Percentiles rank a stretch among this genome's conserved stretches.
Evolutionary conservation across 2,329 filamentous ascomycete genomes (phyloP).

Genomic region (Hymenoscyphus occultus): DNA sequence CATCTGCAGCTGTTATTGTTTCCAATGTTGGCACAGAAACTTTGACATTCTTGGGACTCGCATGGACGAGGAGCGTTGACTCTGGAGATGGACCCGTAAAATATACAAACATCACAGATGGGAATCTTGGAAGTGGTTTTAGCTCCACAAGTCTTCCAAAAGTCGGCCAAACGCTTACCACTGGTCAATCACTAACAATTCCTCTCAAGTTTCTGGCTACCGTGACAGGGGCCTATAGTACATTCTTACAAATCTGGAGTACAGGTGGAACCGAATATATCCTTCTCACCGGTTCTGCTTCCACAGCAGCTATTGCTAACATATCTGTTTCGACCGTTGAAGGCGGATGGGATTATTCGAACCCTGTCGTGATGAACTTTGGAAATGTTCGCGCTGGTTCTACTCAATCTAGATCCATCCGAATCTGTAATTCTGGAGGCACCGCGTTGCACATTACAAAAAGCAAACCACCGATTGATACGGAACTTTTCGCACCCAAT

Average conservation of each 20-base stretch:
- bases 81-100: constrained; percentile 13
- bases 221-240: constrained; percentile 36
- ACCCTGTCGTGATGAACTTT: constrained; percentile 33
- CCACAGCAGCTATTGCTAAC: constrained; percentile 37
- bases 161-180: constrained; percentile 33
- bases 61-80: constrained; percentile 34
- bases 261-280: constrained; percentile 38
- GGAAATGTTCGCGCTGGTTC: constrained; percentile 37
- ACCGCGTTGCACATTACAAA: constrained; percentile 40
- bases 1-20: constrained; percentile 37
- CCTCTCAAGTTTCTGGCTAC: constrained; percentile 38
- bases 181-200: constrained; percentile 35
- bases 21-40: constrained; percentile 40
- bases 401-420: constrained; percentile 34
- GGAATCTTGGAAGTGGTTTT: constrained; percentile 37
- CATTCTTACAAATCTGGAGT: constrained; percentile 39
- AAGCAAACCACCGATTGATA: constrained; percentile 38
- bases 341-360: constrained; percentile 36
- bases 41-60: constrained; percentile 39
- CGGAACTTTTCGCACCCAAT: constrained; percentile 37
- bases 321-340: constrained; percentile 38
- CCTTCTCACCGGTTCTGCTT: constrained; percentile 37
- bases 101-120: constrained; percentile 36
- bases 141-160: constrained; percentile 34
- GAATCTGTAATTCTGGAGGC: constrained; percentile 40